Base-by-base conservation (phyloP, 1,284 basidiomycete species). In the Bjerkandera adusta region DNA sequence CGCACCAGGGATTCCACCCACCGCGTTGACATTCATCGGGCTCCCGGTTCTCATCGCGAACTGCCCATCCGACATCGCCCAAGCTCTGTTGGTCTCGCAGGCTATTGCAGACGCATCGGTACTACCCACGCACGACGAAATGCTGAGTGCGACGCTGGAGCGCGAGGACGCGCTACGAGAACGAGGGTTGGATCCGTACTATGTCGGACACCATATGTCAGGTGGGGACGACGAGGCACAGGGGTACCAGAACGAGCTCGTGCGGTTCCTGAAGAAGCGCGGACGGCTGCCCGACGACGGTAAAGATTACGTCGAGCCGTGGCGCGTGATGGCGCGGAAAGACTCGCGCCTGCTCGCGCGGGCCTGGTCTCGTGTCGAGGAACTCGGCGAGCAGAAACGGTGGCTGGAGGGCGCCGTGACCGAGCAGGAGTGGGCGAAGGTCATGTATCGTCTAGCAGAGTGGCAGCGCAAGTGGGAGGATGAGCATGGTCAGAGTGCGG, bases 11-110 rank as follows among this genome's bases (percentile, higher is more conserved):
- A 63, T 76, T 43, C 78, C 79, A 2, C 60, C 68, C 1, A 76
- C 70, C 22, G 73, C 77, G 13, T 70, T 81, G 16, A 67, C 74
- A 10, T 81, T 81, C 60, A 65, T 81, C 48, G 79, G 79, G 4
- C 66, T 81, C 1, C 69, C 70, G 6, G 56, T 66, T 12, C 57
- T 65, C 34, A 72, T 75, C 22, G 63, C 70, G 8, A 76, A 75
- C 56, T 76, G 72, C 44, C 73, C 75, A 5, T 76, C 73, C 5
- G 74, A 77, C 57, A 56, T 66, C 33, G 78, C 77, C 3, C 77
- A 81, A 55, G 68, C 72, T 34, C 59, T 76, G 8, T 71, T 78
- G 49, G 61, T 66, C 18, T 64, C 72, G 1, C 69, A 76, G 53
- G 68, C 66, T 7, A 70, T 81, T 36, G 63, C 67, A 6, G 66